phyloP scores from a whole-genome alignment of 192 early-diverging fungal species.

The Coemansia sp. region DNA sequence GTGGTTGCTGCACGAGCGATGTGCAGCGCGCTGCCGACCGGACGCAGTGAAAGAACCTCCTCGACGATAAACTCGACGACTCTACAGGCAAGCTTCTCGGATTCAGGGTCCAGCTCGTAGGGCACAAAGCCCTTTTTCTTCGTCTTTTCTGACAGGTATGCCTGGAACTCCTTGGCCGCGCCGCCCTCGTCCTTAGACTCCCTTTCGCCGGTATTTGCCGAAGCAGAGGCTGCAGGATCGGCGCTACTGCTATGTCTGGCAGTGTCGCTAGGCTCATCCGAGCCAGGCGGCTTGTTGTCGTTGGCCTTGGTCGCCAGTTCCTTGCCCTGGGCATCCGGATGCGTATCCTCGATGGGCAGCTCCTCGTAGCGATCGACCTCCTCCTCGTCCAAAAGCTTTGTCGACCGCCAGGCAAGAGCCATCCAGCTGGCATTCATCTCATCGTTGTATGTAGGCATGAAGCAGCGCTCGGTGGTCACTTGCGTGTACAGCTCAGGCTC shows the following conservation, averaged over 20 bases:
- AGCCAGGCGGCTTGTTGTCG: not conserved
- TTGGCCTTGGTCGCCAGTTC: conserved; percentile 11
- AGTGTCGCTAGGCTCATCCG: conserved; percentile 1
- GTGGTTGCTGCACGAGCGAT: conserved; percentile 16
- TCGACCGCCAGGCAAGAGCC: conserved; percentile 47
- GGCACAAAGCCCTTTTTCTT: conserved; percentile 29
- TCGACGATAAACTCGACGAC: conserved; percentile 47
- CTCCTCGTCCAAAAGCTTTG: conserved; percentile 48
- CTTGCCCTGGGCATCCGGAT: not conserved
- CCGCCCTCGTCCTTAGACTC: conserved; percentile 9
- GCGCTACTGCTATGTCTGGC: not conserved
- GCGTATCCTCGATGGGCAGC: conserved; percentile 10
- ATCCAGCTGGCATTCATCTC: conserved; percentile 64
- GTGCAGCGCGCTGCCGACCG: conserved; percentile 7
- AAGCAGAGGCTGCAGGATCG: not conserved
- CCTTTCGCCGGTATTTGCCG: not conserved
- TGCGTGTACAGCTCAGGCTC: conserved; percentile 67
- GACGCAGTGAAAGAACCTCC: conserved; percentile 46
- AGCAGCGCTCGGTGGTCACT: conserved; percentile 63
- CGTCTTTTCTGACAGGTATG: conserved; percentile 37
- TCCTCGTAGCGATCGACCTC: conserved; percentile 44
- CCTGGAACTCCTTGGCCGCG: conserved; percentile 10
- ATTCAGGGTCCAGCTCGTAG: conserved; percentile 44
- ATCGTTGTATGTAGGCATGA: conserved; percentile 66
- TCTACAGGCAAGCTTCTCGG: conserved; percentile 43